Conservation (phyloP, 192 early-diverging fungal species). For the Umbelopsis sp. region DNA sequence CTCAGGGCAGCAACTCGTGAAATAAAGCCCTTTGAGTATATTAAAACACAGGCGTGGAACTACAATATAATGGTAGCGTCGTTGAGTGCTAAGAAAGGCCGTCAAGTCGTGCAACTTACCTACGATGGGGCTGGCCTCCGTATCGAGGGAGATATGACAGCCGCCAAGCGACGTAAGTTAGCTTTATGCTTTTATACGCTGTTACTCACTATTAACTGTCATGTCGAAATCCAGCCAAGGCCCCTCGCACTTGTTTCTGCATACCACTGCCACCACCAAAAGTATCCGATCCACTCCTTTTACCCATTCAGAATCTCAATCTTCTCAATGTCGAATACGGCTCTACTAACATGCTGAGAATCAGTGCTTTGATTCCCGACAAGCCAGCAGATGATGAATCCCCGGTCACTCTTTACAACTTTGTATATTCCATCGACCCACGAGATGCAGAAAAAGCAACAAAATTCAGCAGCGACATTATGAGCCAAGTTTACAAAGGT, state of each 20-base stretch:
- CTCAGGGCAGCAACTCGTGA: neutral
- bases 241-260: slow-evolving; percentile 22
- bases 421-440: slow-evolving; percentile 25
- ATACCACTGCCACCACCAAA: slow-evolving; percentile 27
- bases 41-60: too few species aligned
- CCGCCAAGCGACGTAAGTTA: slow-evolving; percentile 26
- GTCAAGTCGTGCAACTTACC: slow-evolving; percentile 22
- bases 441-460: slow-evolving; percentile 9
- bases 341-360: slow-evolving; percentile 32
- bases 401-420: slow-evolving; percentile 26
- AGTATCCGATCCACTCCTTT: slow-evolving; percentile 21
- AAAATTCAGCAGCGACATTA: slow-evolving; percentile 21
- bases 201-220: neutral
- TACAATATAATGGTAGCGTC: neutral
- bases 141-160: slow-evolving; percentile 37
- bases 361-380: slow-evolving; percentile 26
- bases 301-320: slow-evolving; percentile 29
- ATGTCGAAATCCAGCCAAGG: slow-evolving; percentile 16
- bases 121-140: slow-evolving; percentile 33
- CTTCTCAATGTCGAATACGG: slow-evolving; percentile 20
- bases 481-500: slow-evolving; percentile 27
- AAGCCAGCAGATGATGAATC: slow-evolving; percentile 21
- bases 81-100: slow-evolving; percentile 19
- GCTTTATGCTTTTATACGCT: neutral
- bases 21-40: neutral